Evolutionary conservation across 306 rosid species (phyloP), one percentile per base, ranked within the genome.

Genomic region (Cyamopsis tetragonoloba): DNA sequence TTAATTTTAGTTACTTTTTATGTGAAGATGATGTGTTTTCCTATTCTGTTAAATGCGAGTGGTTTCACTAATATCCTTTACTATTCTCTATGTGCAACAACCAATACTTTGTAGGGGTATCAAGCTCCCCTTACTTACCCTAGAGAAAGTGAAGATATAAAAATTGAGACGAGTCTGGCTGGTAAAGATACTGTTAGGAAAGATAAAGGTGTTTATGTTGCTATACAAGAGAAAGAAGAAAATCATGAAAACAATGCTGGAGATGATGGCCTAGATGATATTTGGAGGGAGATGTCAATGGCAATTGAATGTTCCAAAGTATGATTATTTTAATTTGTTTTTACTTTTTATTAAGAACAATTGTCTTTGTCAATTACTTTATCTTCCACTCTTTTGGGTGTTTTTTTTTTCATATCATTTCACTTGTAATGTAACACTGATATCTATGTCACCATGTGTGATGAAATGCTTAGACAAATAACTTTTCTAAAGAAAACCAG

Each of bases 231-330:
- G 51, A 89, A 80, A 31, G 82, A 58, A n/a, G 51, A 73, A 66
- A 54, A 66, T 11, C 32, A 58, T 56, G 70, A n/a, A n/a, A n/a
- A n/a, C 42, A 77, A 72, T 22, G 18, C 48, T 10, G 78, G 60
- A 77, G 95, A 86, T 46, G 97, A 88, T 24, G 97, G 86, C 27
- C 78, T 90, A 7, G 85, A 54, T 1, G 95, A 93, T 71, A 84
- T 88, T 31, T 93, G 99, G 99, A 88, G 76, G 67, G 97, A 93
- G 61, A 82, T 90, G 96, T 78, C 91, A 11, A 81, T 90, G 91
- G 86, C 85, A 0, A 75, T 90, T 56, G 97, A 93, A 77, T 67
- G 78, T 71, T 80, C 95, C 59, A 90, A 90, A 80, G 99, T 93
- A 84, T 51, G 58, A 51, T 55, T 54, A 18, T 47, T 30, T 64